Conservation (phyloP, 257 asterid genomes). For the Coffea eugenioides region DNA sequence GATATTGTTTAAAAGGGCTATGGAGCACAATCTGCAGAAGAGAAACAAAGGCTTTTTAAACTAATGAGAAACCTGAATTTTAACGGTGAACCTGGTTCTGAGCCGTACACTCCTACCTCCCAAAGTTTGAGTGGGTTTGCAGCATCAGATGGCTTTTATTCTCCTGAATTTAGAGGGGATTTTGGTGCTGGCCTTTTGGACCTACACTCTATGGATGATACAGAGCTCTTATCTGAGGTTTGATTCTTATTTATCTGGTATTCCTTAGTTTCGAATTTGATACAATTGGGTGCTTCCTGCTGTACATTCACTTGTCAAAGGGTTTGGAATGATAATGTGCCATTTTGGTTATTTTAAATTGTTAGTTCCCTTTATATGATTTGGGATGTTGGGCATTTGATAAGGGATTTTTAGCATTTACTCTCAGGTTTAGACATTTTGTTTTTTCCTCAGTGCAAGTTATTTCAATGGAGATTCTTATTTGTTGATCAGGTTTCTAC, state of each 20-base stretch:
- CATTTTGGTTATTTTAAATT: neutral
- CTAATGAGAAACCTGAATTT: conserved; percentile 94
- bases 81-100: conserved; percentile 79
- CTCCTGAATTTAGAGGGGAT: conserved; percentile 91
- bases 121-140: conserved; percentile 69
- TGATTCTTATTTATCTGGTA: conserved; percentile 17
- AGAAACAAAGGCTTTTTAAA: conserved; percentile 93
- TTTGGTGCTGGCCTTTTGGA: conserved; percentile 97
- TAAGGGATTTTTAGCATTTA: neutral
- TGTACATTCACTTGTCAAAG: neutral
- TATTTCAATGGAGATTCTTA: neutral
- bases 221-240: conserved; percentile 98
- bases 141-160: conserved; percentile 60
- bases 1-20: conserved; percentile 20
- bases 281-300: neutral
- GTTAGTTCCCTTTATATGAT: neutral
- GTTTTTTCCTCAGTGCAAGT: neutral
- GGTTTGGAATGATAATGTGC: neutral
- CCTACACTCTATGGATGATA: conserved; percentile 97
- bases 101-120: conserved; percentile 71
- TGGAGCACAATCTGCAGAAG: conserved; percentile 96
- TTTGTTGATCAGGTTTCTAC: neutral
- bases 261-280: neutral
- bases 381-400: neutral
- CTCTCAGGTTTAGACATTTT: neutral